Evolutionary conservation across 2,329 filamentous ascomycete genomes (phyloP).

Genomic region (Cordyceps farinosa): DNA sequence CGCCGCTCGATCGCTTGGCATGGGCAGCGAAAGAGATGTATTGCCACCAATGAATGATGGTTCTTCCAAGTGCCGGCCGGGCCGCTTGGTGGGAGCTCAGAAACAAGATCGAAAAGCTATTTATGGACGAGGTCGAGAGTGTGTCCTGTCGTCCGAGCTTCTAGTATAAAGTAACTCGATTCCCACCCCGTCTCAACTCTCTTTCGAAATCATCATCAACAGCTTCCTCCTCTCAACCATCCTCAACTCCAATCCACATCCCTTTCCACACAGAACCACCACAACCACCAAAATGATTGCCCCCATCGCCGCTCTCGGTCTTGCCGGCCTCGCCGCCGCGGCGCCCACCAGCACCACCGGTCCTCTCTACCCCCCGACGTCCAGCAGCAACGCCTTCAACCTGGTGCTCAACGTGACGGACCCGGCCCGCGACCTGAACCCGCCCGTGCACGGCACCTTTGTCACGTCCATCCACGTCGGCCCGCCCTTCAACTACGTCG

Average conservation of each 20-base stretch:
- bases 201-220: constrained; percentile 1
- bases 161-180: neutral
- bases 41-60: constrained; percentile 11
- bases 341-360: constrained; percentile 16
- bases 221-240: neutral
- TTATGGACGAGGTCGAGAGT: neutral
- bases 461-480: constrained; percentile 42
- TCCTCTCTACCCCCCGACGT: constrained; percentile 18
- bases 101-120: neutral
- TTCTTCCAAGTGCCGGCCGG: neutral
- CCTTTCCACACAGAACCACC: neutral
- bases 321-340: constrained; percentile 23
- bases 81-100: neutral
- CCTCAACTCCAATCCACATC: neutral
- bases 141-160: neutral
- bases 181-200: neutral
- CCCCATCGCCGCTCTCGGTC: neutral
- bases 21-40: neutral
- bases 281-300: constrained; percentile 7
- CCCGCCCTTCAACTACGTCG: constrained; percentile 38
- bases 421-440: constrained; percentile 35
- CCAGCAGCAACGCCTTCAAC: constrained; percentile 34
- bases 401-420: constrained; percentile 45
- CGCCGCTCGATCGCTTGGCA: constrained; percentile 1
- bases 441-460: constrained; percentile 39